Base-by-base conservation (phyloP, 1,284 basidiomycete species). In the Trichosporon asahii region DNA sequence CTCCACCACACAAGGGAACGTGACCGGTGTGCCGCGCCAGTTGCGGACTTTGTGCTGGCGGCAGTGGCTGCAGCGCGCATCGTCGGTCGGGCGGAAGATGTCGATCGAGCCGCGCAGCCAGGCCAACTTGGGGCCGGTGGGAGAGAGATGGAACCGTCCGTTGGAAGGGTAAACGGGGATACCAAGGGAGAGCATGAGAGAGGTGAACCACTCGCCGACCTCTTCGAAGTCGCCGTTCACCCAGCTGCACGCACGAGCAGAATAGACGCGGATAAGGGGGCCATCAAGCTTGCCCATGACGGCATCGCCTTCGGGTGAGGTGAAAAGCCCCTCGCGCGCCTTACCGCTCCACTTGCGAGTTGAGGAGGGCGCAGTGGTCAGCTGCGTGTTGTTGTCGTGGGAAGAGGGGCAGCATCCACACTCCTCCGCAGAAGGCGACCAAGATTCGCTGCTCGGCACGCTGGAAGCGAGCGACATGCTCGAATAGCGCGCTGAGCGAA, bases 51-150 rank as follows among this genome's bases (percentile, higher is more conserved):
- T 61, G 15, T n/a, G 57, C 15, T 29, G 27, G 12, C 29, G 27
- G 57, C 57, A 61, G 57, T 61, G 57, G 11, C 27, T 31, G 29
- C 57, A 61, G 27, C 57, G 57, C 29, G 57, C 57, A 31, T 61
- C 57, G 15, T 61, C 27, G 27, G 18, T 27, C 3, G 57, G 57
- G 6, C 27, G 27, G 57, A 61, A 61, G 27, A 31, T 31, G 57
- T 61, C 57, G 57, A 61, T 29, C 4, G 27, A 31, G 1, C 57
- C 57, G 14, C 27, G 27, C 57, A 61, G 33, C 57, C 57, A 61
- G 2, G 57, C 57, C 29, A 61, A 31, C 27, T 61, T 61, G 2
- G 57, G 57, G 1, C 57, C 57, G 29, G 27, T 31, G 6, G 27
- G 27, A 18, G 27, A 2, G 29, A 31, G 27, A 3, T 27, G 57